Conservation (phyloP, 1,139 yeast species). For the Hyphopichia pseudoburtonii region DNA sequence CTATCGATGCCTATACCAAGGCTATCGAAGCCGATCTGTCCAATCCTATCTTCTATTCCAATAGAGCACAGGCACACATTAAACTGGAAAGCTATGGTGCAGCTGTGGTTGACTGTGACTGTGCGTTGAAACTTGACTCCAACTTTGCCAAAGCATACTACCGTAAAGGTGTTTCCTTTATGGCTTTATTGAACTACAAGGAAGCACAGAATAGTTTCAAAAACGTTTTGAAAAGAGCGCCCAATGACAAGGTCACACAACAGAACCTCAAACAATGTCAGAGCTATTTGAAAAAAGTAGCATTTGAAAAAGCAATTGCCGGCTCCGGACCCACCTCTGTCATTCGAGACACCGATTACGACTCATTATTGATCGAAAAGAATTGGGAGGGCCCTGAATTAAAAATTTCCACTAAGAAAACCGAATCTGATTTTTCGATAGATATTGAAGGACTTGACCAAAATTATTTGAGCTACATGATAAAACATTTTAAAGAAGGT, state of each 20-base stretch:
- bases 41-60: constrained; percentile 78
- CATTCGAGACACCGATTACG: constrained; percentile 45
- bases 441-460: constrained; percentile 35
- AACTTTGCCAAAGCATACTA: constrained; percentile 74
- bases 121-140: constrained; percentile 68
- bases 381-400: constrained; percentile 67
- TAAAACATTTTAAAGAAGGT: constrained; percentile 69
- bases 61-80: constrained; percentile 88
- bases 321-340: constrained; percentile 48
- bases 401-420: constrained; percentile 33
- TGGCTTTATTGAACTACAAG: constrained; percentile 74
- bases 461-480: constrained; percentile 63
- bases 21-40: constrained; percentile 71
- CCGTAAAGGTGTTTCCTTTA: constrained; percentile 79
- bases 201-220: constrained; percentile 75
- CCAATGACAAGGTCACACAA: constrained; percentile 69
- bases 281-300: constrained; percentile 66
- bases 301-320: constrained; percentile 86
- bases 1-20: constrained; percentile 67
- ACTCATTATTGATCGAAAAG: constrained; percentile 53
- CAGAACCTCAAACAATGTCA: constrained; percentile 65
- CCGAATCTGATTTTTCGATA: constrained; percentile 20
- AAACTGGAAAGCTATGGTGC: constrained; percentile 84
- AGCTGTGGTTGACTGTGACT: constrained; percentile 75
- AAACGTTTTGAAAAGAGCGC: constrained; percentile 59